Base-by-base conservation (phyloP, 2,329 filamentous ascomycete genomes). In the Plenodomus lindquistii region DNA sequence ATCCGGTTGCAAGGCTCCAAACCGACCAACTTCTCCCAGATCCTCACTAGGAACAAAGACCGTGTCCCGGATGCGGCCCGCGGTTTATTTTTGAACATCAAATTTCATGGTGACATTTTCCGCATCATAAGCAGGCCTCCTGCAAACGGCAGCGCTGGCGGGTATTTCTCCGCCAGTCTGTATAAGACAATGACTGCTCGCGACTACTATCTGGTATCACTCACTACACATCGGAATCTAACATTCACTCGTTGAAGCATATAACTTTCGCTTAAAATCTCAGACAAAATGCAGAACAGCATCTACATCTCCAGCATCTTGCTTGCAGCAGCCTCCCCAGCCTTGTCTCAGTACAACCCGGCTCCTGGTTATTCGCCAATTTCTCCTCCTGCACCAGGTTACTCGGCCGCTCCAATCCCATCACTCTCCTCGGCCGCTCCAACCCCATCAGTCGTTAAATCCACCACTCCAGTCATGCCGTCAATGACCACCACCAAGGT, bases 91-190 rank as follows among this genome's bases (percentile, higher is more conserved):
- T 58, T 58, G 45, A 11, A 16, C 18, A 24, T 24, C 10, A 36
- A 44, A 13, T 31, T 41, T 29, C n/a, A 21, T 21, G 10, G n/a
- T 10, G 36, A 18, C n/a, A 48, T 47, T 55, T 59, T 55, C 34
- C 52, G 9, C n/a, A 37, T 10, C 29, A 24, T 8, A 8, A 37
- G 24, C 27, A 24, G n/a, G 24, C 17, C 19, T 16, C 40, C 57
- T 47, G 60, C 60, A 66, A 63, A 59, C 60, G 57, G 59, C 31
- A 22, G 18, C 35, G 35, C 27, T 31, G 9, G 11, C 27, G 27
- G 27, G 11, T 31, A 31, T 7, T 7, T 46, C 37, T 24, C 24
- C 15, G 10, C 21, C 39, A 39, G 21, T 4, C 20, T 17, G 31
- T 46, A 56, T 55, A 60, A 52, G 51, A 48, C 21, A 41, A 31